These are phyloP conservation scores for Fusarium sarcochroum DNA, from an alignment of 2,329 filamentous ascomycete species.

Conservation along the genomic window DNA sequence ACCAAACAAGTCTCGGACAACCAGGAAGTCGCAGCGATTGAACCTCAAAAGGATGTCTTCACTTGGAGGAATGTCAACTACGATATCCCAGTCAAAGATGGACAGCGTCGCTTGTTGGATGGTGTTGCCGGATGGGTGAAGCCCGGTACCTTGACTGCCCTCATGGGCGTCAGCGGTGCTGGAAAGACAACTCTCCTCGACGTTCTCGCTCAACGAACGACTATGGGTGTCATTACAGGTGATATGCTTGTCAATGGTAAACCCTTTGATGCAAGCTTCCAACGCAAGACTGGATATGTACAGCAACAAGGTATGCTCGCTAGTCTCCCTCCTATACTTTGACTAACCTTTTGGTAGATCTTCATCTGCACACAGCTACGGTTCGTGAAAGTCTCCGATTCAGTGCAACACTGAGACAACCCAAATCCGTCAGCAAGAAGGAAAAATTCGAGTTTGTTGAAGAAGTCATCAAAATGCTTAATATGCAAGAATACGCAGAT, in stretches of 20 bases:
- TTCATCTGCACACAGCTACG: slow-evolving; percentile 68
- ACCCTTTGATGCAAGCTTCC: slow-evolving; percentile 69
- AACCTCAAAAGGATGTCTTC: slow-evolving; percentile 73
- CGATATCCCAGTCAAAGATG: slow-evolving; percentile 78
- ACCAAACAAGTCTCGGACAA: slow-evolving; percentile 28
- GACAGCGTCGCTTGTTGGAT: slow-evolving; percentile 79
- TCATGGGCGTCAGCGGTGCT: slow-evolving; percentile 73
- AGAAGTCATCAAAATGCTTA: slow-evolving; percentile 74
- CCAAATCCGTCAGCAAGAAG: slow-evolving; percentile 63
- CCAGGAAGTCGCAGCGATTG: slow-evolving; percentile 50
- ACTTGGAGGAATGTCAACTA: slow-evolving; percentile 84
- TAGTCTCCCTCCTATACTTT: background rate
- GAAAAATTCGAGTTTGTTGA: slow-evolving; percentile 75
- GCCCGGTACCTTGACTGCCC: slow-evolving; percentile 85
- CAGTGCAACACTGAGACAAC: slow-evolving; percentile 70
- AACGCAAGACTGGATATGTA: slow-evolving; percentile 76
- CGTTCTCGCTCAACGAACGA: slow-evolving; percentile 63
- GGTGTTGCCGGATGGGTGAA: slow-evolving; percentile 90
- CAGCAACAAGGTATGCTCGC: slow-evolving; percentile 69
- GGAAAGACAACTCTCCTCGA: slow-evolving; percentile 61
- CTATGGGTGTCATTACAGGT: slow-evolving; percentile 73
- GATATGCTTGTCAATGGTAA: slow-evolving; percentile 76
- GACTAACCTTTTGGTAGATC: slow-evolving; percentile 55
- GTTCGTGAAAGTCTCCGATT: slow-evolving; percentile 68
- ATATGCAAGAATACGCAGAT: slow-evolving; percentile 76